phyloP scores from a whole-genome alignment of 2,329 filamentous ascomycete genomes.

The Xylaria polymorpha region DNA sequence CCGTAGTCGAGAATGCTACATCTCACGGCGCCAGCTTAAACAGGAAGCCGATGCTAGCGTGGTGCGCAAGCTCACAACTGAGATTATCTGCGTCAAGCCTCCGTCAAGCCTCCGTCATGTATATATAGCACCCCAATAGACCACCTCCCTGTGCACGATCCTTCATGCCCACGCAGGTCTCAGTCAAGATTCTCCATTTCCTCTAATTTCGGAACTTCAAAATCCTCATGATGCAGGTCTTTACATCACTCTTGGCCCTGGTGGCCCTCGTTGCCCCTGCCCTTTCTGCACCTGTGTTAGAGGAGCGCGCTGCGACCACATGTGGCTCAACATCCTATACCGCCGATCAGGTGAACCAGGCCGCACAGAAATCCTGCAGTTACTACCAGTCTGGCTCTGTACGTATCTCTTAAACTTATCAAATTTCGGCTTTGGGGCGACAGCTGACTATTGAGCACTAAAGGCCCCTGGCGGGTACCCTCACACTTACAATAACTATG shows the following conservation, averaged over 20 bases:
- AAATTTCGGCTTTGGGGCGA: not conserved
- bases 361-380: constrained; percentile 62
- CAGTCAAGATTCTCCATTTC: not conserved
- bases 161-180: not conserved
- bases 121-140: constrained; percentile 22
- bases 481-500: constrained; percentile 70
- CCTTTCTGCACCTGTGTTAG: constrained; percentile 46
- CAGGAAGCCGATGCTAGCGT: constrained; percentile 21
- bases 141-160: not conserved
- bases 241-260: constrained; percentile 42
- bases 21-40: constrained; percentile 33
- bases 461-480: constrained; percentile 65
- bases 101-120: not conserved
- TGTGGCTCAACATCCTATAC: constrained; percentile 67
- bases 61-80: constrained; percentile 12
- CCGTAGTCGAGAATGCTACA: constrained; percentile 23
- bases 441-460: not conserved
- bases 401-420: constrained; percentile 8
- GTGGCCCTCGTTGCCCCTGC: constrained; percentile 42
- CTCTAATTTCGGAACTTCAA: not conserved
- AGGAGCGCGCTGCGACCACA: constrained; percentile 59
- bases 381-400: constrained; percentile 59
- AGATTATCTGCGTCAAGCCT: not conserved
- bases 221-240: constrained; percentile 39
- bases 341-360: constrained; percentile 60